Evolutionary conservation across 371 early-diverging fungal species (phyloP), one percentile per base, ranked within the genome.

Genomic region (Mortierella sp.): DNA sequence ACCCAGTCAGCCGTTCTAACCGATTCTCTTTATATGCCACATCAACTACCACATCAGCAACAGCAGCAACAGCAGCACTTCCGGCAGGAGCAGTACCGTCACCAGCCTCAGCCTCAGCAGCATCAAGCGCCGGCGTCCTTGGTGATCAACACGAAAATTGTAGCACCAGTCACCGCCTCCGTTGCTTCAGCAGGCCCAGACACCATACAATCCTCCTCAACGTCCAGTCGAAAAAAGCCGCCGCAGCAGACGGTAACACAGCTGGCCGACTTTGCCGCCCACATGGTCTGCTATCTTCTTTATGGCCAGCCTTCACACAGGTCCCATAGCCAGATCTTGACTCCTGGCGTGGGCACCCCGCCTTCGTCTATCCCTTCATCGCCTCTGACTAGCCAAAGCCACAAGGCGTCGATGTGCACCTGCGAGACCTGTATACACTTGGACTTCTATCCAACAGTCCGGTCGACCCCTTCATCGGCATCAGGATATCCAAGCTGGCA

Each of bases 181-280:
- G n/a, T n/a, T n/a, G n/a, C n/a, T n/a, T n/a, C n/a, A n/a, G n/a
- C 37, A 34, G 15, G 28, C 51, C 41, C 30, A 28, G 17, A 43
- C 26, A 31, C 37, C 67, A 47, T 57, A 4, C 51, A 46, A 32
- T 23, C 56, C 24, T 41, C 53, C 1, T 34, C 56, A 15, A 42
- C 57, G 7, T 52, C 61, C 9, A 39, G 23, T n/a, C 43, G 56
- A 46, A 65, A n/a, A n/a, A n/a, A 60, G 62, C 61, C 60, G 4
- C 72, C 64, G 31, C 64, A 65, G 12, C 72, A 72, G 21, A 59
- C 75, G 15, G 34, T 68, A 34, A 41, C 82, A 11, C 83, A 88
- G 68, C 79, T 88, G 39, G 86, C 88, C 37, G 85, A 86, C 60
- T 88, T 88, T 75, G 85, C 84, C 4, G 83, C 88, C 23, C 83